Evolutionary conservation across 305 asterid genomes (phyloP).

Genomic region (Fraxinus dipetala): DNA sequence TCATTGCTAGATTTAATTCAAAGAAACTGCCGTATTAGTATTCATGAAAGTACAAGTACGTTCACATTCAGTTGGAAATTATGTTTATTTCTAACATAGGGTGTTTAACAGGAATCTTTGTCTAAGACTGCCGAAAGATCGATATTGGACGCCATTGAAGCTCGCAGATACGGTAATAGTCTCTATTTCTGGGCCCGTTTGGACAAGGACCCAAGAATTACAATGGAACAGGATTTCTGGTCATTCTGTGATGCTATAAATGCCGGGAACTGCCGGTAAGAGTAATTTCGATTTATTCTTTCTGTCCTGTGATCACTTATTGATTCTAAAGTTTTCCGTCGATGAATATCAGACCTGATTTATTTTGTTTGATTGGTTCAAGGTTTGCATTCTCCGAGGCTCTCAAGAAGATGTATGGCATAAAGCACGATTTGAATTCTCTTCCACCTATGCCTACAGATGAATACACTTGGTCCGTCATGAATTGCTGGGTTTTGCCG

Average conservation of each 20-base stretch:
- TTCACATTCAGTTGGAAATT: not conserved
- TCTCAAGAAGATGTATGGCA: constrained; percentile 75
- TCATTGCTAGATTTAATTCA: not conserved
- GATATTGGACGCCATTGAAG: constrained; percentile 61
- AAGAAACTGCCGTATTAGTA: not conserved
- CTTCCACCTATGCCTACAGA: constrained; percentile 75
- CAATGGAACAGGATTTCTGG: constrained; percentile 70
- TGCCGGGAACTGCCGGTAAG: constrained; percentile 94
- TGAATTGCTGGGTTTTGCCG: constrained; percentile 92
- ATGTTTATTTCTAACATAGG: constrained; percentile 11
- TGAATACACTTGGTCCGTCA: constrained; percentile 87
- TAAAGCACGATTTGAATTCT: constrained; percentile 58
- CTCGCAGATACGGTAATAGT: constrained; percentile 65
- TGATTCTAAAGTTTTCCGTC: not conserved
- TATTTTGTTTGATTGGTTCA: constrained; percentile 22
- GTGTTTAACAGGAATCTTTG: constrained; percentile 57
- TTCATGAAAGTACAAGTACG: not conserved
- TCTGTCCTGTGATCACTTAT: not conserved
- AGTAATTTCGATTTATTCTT: not conserved
- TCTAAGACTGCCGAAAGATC: constrained; percentile 64
- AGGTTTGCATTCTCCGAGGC: constrained; percentile 81
- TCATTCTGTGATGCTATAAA: constrained; percentile 84
- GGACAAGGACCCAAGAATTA: constrained; percentile 64
- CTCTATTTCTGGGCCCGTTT: constrained; percentile 79
- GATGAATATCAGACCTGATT: constrained; percentile 10